Evolutionary conservation across 768 basidiomycete genomes (phyloP).

Genomic region (Cyclocybe aegerita): DNA sequence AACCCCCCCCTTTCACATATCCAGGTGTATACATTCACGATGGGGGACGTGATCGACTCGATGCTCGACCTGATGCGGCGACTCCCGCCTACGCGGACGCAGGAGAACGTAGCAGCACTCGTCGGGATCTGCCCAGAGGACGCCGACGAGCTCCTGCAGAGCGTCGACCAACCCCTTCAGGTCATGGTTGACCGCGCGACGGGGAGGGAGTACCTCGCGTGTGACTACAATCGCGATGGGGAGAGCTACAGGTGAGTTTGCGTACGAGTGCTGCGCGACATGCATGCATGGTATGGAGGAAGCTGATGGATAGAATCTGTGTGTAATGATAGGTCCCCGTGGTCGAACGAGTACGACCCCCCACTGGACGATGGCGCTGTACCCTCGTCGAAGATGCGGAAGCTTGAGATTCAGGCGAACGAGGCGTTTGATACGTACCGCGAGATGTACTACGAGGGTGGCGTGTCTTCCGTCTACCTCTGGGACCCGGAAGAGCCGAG

Average conservation of each 20-base stretch:
- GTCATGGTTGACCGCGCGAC: conserved; percentile 76
- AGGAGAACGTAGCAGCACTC: conserved; percentile 83
- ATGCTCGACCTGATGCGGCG: conserved; percentile 97
- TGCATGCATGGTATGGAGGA: too few species aligned
- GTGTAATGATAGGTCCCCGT: conserved; percentile 72
- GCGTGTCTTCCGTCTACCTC: conserved; percentile 93
- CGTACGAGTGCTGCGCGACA: too few species aligned
- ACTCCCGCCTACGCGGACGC: conserved; percentile 87
- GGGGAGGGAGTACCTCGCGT: conserved; percentile 88
- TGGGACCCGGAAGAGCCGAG: conserved; percentile 90
- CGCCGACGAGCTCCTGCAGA: conserved; percentile 91
- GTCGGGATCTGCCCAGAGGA: conserved; percentile 87
- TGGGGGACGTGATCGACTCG: conserved; percentile 82
- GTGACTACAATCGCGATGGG: conserved; percentile 92
- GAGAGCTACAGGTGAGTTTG: conserved; percentile 78
- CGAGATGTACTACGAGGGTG: conserved; percentile 99
- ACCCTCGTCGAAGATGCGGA: conserved; percentile 81
- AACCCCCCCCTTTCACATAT: not conserved
- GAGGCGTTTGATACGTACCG: conserved; percentile 98
- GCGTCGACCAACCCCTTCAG: conserved; percentile 92
- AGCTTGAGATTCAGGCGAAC: conserved; percentile 90
- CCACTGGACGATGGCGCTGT: conserved; percentile 86
- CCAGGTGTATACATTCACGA: conserved; percentile 19
- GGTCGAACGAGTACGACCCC: conserved; percentile 97
- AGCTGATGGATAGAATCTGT: too few species aligned